These are phyloP conservation scores for Dioszegia crocea DNA, from an alignment of 768 basidiomycete genomes.

Conservation along the genomic window DNA sequence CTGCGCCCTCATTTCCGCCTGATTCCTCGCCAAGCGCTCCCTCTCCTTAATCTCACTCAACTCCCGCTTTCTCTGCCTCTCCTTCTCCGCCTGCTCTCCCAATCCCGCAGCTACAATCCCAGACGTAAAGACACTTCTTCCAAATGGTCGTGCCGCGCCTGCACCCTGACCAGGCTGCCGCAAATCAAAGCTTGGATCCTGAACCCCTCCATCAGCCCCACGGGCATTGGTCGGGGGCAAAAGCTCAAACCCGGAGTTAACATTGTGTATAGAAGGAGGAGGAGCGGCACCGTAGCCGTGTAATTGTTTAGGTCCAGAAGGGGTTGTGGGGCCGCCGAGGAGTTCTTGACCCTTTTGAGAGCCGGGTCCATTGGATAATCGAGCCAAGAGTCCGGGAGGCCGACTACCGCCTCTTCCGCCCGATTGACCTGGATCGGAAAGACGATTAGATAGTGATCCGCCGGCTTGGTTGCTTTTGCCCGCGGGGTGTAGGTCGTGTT, in stretches of 20 bases:
- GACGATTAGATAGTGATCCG: too few species aligned
- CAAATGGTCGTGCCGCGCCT: background rate
- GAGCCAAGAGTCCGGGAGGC: conserved; percentile 13
- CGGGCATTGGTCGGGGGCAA: conserved; percentile 12
- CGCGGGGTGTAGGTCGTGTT: conserved; percentile 37
- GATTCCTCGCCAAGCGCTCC: background rate
- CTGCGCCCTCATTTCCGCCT: background rate
- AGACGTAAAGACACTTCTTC: conserved; percentile 3
- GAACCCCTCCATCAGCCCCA: background rate
- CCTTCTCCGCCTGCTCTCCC: background rate
- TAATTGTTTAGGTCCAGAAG: conserved; percentile 7
- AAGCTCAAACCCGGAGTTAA: conserved; percentile 35
- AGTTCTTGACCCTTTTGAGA: conserved; percentile 25
- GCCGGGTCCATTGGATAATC: conserved; percentile 21
- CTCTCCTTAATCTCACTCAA: too few species aligned
- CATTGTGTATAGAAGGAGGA: conserved; percentile 15
- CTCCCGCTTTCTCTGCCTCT: background rate
- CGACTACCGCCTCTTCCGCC: background rate
- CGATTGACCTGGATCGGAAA: too few species aligned
- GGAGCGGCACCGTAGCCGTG: conserved; percentile 20
- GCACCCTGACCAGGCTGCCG: conserved; percentile 1
- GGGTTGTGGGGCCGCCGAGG: conserved; percentile 2
- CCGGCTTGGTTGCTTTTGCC: too few species aligned
- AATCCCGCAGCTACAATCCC: conserved; percentile 7
- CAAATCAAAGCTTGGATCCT: background rate